Percentiles rank a stretch among this genome's conserved stretches.
Conservation (phyloP, 2,329 filamentous ascomycete genomes). For the Dryadomyces quercus-mongolicae region DNA sequence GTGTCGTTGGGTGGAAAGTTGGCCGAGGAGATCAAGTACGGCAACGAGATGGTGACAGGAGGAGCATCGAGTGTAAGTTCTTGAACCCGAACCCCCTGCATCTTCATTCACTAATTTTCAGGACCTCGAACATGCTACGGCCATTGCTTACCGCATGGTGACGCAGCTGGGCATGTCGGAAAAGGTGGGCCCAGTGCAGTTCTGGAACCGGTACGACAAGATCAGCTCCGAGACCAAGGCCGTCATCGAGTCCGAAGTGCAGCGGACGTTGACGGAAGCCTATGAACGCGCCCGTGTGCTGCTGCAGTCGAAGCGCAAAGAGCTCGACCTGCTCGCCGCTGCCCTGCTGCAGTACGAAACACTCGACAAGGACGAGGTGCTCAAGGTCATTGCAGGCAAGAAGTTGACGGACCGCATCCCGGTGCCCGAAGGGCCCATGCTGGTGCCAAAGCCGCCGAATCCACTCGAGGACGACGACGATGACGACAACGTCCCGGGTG, state of each 20-base stretch:
- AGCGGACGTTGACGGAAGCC: conserved; percentile 70
- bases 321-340: conserved; percentile 77
- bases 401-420: conserved; percentile 59
- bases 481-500: conserved; percentile 5
- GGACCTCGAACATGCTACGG: conserved; percentile 77
- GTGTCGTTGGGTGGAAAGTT: conserved; percentile 68
- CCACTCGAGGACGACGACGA: conserved; percentile 9
- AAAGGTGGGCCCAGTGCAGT: conserved; percentile 79
- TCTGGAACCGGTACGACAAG: conserved; percentile 65
- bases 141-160: conserved; percentile 76
- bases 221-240: conserved; percentile 80
- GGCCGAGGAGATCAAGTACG: conserved; percentile 77
- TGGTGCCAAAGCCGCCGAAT: conserved; percentile 38
- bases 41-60: conserved; percentile 80
- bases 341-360: conserved; percentile 93
- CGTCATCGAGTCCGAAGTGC: conserved; percentile 79
- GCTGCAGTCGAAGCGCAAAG: conserved; percentile 62
- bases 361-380: conserved; percentile 75
- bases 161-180: conserved; percentile 83
- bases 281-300: conserved; percentile 62
- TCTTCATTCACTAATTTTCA: conserved; percentile 19
- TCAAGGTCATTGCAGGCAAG: conserved; percentile 80
- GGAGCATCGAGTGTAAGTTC: conserved; percentile 69
- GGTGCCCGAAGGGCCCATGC: conserved; percentile 48
- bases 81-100: too few relatives aligned